Base-by-base conservation (phyloP, 768 basidiomycete species). In the Boletales sp. region DNA sequence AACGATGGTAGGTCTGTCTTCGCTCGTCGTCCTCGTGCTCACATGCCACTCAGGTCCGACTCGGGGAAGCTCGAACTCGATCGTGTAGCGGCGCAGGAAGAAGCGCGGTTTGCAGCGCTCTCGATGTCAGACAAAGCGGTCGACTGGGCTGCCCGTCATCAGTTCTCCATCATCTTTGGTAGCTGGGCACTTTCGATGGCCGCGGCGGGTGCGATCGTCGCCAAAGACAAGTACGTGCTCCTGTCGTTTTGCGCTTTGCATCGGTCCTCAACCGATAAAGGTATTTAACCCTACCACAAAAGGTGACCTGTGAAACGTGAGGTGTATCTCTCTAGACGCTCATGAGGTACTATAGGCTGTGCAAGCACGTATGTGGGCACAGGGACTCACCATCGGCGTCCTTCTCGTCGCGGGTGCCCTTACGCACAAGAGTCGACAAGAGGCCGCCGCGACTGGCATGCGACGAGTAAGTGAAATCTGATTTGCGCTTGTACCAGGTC, bases 281-380 rank as follows among this genome's bases (percentile, higher is more conserved):
- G 21, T 63, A 66, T 32, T 36, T 65, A 55, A 64, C 57, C 1
- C 25, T 67, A 21, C 62, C 64, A 15, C 64, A 65, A 41, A 65
- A 65, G 60, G 64, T 66, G 41, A 33, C 25, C 19, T 15, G 8
- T 11, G 13, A n/a, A 8, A 8, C 32, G 10, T 18, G 18, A 15
- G 7, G 2, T 12, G 1, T 15, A 8, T 30, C 5, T 28, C 18
- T n/a, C 17, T n/a, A 3, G 25, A 6, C 36, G 17, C 51, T 58
- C 39, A 55, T 11, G 73, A 75, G 59, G 71, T 14, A 4, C 77
- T 80, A 51, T 36, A 75, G 75, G 72, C 89, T 25, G 89, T 92
- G 4, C 89, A 91, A 67, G 87, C 85, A 31, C 87, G 89, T 78
- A 86, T 90, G 84, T 90, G 87, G 87, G 88, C 88, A 4, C 88